These are phyloP conservation scores for Lecanicillium sp. DNA, from an alignment of 2,329 filamentous ascomycete species.

Conservation along the genomic window DNA sequence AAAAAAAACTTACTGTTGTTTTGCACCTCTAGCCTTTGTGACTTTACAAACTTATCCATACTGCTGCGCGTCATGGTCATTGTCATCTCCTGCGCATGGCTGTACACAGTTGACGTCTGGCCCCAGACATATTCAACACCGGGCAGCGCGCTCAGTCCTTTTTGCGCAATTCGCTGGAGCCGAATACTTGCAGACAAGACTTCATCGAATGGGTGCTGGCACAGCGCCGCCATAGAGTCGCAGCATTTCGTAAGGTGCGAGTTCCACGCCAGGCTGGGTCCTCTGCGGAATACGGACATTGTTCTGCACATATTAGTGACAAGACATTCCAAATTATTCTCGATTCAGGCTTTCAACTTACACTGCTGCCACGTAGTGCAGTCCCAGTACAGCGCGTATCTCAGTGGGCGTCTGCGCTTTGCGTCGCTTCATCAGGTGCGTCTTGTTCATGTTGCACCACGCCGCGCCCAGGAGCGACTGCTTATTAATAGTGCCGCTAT, in stretches of 20 bases:
- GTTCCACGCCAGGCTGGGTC: constrained; percentile 6
- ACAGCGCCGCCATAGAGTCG: constrained; percentile 5
- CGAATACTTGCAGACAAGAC: background rate
- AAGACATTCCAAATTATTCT: too few species aligned
- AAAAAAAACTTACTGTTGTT: background rate
- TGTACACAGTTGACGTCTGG: background rate
- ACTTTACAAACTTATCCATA: constrained; percentile 9
- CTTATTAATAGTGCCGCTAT: background rate
- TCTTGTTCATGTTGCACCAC: constrained; percentile 10
- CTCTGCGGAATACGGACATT: constrained; percentile 9
- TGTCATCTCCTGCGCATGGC: constrained; percentile 7
- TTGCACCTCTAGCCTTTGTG: constrained; percentile 1
- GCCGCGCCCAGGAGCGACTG: constrained; percentile 9
- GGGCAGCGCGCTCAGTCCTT: background rate
- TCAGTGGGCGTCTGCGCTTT: constrained; percentile 6
- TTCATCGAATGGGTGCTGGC: constrained; percentile 6
- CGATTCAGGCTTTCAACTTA: too few species aligned
- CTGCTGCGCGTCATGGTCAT: background rate
- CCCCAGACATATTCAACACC: constrained; percentile 8
- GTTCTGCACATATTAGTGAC: too few species aligned
- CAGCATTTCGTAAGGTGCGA: constrained; percentile 6
- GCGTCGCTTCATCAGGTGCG: background rate
- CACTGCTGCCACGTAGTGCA: constrained; percentile 3
- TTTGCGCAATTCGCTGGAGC: constrained; percentile 5
- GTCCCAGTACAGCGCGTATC: constrained; percentile 6